Evolutionary conservation across 2,329 filamentous ascomycete species (phyloP).

Genomic region (Lasiodiplodia sp.): DNA sequence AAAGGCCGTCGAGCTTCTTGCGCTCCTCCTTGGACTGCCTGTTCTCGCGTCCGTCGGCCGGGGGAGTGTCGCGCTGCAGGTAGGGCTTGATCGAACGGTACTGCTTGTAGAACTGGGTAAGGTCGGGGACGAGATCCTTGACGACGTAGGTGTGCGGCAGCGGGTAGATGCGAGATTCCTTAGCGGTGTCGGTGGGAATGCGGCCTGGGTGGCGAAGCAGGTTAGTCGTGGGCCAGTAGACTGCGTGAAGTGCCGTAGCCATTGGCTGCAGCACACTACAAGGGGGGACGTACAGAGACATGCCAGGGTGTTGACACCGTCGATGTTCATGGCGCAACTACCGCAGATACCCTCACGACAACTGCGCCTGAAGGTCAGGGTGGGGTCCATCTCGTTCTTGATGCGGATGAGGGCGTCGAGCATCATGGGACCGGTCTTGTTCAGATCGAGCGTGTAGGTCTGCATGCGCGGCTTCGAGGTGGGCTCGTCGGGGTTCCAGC

Average conservation of each 20-base stretch:
- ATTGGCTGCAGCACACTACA: background rate
- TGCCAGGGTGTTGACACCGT: conserved; percentile 96
- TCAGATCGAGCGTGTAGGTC: conserved; percentile 91
- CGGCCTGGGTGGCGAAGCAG: conserved; percentile 68
- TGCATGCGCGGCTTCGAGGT: conserved; percentile 95
- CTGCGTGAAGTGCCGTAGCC: background rate
- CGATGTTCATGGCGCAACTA: conserved; percentile 99
- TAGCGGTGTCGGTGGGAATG: conserved; percentile 81
- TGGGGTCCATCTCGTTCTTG: conserved; percentile 99
- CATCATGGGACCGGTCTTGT: conserved; percentile 99
- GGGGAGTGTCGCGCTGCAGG: conserved; percentile 86
- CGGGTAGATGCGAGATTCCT: conserved; percentile 94
- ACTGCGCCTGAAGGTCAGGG: conserved; percentile 92
- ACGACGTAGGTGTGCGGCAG: conserved; percentile 98
- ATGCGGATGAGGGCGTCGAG: conserved; percentile 95
- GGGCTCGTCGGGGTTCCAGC: conserved; percentile 95
- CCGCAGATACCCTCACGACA: conserved; percentile 99
- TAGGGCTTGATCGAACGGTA: conserved; percentile 99
- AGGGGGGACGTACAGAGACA: conserved; percentile 78
- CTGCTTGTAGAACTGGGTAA: conserved; percentile 99
- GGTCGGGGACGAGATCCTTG: conserved; percentile 96
- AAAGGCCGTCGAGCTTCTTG: conserved; percentile 95
- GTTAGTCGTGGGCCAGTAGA: conserved; percentile 3
- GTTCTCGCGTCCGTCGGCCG: conserved; percentile 88
- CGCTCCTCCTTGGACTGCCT: conserved; percentile 91